These are phyloP conservation scores for Fusarium hainanense DNA, from an alignment of 2,329 filamentous ascomycete genomes.

Conservation along the genomic window DNA sequence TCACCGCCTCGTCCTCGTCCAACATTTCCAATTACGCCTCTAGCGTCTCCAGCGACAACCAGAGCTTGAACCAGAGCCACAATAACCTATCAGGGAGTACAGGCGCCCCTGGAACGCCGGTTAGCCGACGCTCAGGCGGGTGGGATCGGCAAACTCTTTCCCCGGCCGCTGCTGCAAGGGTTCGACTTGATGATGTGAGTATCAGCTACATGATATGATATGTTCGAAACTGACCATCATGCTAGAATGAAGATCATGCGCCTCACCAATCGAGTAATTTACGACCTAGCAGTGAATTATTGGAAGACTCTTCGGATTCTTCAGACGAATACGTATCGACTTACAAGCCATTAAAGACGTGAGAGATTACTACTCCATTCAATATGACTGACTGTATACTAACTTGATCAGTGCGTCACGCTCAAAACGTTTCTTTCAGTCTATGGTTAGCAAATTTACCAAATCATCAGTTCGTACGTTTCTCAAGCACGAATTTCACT, in stretches of 20 bases:
- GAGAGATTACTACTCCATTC: constrained; percentile 3
- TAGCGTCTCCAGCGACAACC: constrained; percentile 2
- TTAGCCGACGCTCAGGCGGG: constrained; percentile 38
- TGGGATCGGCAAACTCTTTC: constrained; percentile 41
- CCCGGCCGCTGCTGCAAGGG: constrained; percentile 35
- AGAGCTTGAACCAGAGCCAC: background rate
- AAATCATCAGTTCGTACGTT: constrained; percentile 38
- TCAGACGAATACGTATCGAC: constrained; percentile 35
- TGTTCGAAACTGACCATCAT: constrained; percentile 1
- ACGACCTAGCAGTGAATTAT: constrained; percentile 8
- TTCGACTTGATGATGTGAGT: constrained; percentile 30
- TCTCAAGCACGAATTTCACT: background rate
- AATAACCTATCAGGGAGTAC: background rate
- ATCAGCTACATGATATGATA: background rate
- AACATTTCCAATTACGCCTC: constrained; percentile 9
- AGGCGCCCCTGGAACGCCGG: constrained; percentile 37
- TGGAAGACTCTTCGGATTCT: constrained; percentile 39
- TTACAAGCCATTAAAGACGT: constrained; percentile 35
- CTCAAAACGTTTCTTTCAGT: constrained; percentile 40
- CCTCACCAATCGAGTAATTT: constrained; percentile 15
- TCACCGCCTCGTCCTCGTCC: constrained; percentile 3
- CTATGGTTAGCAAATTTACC: constrained; percentile 37
- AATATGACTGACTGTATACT: background rate
- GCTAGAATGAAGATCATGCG: constrained; percentile 13
- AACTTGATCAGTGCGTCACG: constrained; percentile 27